Conservation (phyloP, 257 asterid genomes). For the Solanum paucissectum region DNA sequence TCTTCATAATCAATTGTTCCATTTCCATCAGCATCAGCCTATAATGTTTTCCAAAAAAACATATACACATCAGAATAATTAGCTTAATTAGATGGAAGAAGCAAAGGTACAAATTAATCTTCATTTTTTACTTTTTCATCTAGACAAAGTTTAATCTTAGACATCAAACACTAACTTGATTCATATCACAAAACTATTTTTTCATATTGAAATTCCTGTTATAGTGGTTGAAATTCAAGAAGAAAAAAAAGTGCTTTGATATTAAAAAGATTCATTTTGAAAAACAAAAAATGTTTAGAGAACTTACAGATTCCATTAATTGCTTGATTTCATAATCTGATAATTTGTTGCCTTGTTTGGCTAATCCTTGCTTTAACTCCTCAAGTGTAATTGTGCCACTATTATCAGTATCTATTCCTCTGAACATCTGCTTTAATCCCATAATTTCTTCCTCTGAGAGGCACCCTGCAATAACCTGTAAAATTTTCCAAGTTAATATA, state of each 20-base stretch:
- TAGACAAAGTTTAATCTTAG: background rate
- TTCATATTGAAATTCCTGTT: background rate
- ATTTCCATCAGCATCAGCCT: conserved; percentile 63
- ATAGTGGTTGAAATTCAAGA: background rate
- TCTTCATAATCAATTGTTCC: conserved; percentile 59
- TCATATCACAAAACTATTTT: background rate
- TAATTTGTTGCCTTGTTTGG: conserved; percentile 51
- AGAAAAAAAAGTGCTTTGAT: background rate
- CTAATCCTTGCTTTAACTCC: conserved; percentile 52
- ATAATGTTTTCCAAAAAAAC: background rate
- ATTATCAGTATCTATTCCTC: conserved; percentile 51
- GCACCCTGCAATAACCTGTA: conserved; percentile 53
- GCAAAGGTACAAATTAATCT: background rate
- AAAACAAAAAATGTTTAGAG: background rate
- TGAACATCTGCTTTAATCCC: conserved; percentile 64
- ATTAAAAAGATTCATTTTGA: background rate
- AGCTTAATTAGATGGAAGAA: background rate
- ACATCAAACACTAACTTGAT: background rate
- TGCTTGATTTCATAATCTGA: conserved; percentile 54
- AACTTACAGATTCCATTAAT: conserved; percentile 56
- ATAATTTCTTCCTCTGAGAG: conserved; percentile 57
- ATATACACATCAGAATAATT: background rate
- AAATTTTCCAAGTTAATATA: background rate
- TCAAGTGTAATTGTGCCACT: conserved; percentile 63
- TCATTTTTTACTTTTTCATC: background rate